These are phyloP conservation scores for Rehmannia glutinosa DNA, from an alignment of 257 asterid genomes.

Conservation along the genomic window DNA sequence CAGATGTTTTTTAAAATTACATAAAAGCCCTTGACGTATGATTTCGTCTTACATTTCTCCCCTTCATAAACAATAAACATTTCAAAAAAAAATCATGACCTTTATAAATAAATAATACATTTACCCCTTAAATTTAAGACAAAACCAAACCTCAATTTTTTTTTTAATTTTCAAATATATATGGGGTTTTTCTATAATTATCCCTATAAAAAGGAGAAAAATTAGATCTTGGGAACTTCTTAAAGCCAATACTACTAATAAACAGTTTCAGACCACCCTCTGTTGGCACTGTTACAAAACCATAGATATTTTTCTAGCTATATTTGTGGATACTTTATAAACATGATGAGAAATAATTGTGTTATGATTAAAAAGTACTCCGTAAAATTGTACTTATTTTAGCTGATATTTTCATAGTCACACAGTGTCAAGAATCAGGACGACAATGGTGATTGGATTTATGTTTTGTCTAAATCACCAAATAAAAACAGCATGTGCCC, in stretches of 20 bases:
- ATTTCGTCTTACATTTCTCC: no score
- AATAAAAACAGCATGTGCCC: slow-evolving; percentile 1
- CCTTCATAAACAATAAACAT: no score
- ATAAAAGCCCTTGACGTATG: no score
- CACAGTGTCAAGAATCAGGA: slow-evolving; percentile 17
- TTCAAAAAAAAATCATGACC: no score
- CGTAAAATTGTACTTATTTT: background rate
- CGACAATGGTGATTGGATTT: background rate
- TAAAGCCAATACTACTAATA: background rate
- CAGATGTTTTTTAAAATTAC: no score
- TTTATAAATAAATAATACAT: no score
- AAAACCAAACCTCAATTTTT: no score
- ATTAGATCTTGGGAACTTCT: background rate
- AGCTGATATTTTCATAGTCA: background rate
- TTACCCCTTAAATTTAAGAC: no score
- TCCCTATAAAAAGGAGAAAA: background rate
- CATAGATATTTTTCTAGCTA: background rate
- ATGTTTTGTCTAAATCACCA: slow-evolving; percentile 10
- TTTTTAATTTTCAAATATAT: no score
- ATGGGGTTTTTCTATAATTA: no score
- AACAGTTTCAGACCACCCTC: background rate
- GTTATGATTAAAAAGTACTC: background rate
- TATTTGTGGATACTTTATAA: background rate
- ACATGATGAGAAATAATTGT: background rate
- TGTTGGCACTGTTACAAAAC: background rate